phyloP scores from a whole-genome alignment of 768 basidiomycete species.

The Russula emetica region DNA sequence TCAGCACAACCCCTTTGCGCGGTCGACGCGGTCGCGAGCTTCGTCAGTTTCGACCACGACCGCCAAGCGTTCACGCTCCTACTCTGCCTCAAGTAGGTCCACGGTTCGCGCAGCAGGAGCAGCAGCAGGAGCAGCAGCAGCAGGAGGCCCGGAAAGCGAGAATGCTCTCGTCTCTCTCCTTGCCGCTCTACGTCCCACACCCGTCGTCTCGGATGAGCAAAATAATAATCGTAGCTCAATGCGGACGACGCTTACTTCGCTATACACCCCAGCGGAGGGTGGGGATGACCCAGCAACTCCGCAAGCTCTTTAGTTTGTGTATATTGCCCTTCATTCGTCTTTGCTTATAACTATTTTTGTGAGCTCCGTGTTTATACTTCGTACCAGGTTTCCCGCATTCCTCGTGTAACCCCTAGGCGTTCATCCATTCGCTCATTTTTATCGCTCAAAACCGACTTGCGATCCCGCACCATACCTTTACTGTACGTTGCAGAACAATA shows the following conservation, averaged over 20 bases:
- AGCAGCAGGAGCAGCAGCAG: no score
- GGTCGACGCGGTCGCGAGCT: constrained; percentile 14
- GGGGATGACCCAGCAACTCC: constrained; percentile 6
- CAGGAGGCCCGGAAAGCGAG: not conserved
- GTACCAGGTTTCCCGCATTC: not conserved
- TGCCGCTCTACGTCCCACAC: constrained; percentile 20
- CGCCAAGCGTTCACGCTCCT: constrained; percentile 13
- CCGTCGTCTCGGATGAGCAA: not conserved
- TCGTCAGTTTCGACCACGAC: constrained; percentile 24
- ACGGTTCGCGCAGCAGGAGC: constrained; percentile 9
- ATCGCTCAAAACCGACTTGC: constrained; percentile 5
- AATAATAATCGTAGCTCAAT: constrained; percentile 7
- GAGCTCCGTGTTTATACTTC: constrained; percentile 4
- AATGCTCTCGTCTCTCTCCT: constrained; percentile 24
- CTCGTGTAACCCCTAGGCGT: constrained; percentile 11
- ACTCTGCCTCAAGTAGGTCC: constrained; percentile 14
- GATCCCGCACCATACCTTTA: constrained; percentile 21
- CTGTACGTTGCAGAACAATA: constrained; percentile 6
- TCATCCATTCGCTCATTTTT: not conserved
- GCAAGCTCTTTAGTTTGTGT: constrained; percentile 22
- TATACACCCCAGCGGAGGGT: constrained; percentile 8
- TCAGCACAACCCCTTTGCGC: constrained; percentile 26
- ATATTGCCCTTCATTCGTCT: not conserved
- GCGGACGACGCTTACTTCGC: constrained; percentile 8
- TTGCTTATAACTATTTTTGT: not conserved